Evolutionary conservation across 371 early-diverging fungal genomes (phyloP).

Genomic region (Mucor racemosus): DNA sequence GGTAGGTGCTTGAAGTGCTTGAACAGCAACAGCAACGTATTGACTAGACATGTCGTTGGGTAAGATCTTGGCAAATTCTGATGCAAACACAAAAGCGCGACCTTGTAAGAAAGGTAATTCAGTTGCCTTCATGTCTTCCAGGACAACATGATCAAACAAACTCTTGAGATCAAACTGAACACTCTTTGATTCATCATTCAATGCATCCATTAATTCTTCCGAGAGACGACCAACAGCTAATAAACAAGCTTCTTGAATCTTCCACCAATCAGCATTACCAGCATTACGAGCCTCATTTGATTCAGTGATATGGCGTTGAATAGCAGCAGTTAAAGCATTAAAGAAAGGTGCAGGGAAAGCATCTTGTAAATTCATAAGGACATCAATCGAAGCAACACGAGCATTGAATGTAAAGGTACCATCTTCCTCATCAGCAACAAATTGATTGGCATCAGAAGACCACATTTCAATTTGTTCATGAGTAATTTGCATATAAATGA

Average conservation of each 20-base stretch:
- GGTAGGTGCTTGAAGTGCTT: slow-evolving; percentile 65
- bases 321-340: slow-evolving; percentile 58
- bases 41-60: slow-evolving; percentile 69
- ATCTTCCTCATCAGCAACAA: slow-evolving; percentile 89
- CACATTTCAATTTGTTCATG: slow-evolving; percentile 82
- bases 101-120: slow-evolving; percentile 86
- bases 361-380: slow-evolving; percentile 64
- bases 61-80: slow-evolving; percentile 77
- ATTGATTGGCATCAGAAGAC: slow-evolving; percentile 84
- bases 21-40: slow-evolving; percentile 75
- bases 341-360: slow-evolving; percentile 64
- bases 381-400: slow-evolving; percentile 82
- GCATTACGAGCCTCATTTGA: slow-evolving; percentile 56
- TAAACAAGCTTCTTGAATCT: slow-evolving; percentile 82
- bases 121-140: slow-evolving; percentile 64
- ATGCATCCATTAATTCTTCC: slow-evolving; percentile 60
- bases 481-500: slow-evolving; percentile 85
- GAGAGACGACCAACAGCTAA: slow-evolving; percentile 73
- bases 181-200: slow-evolving; percentile 48
- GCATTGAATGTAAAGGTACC: slow-evolving; percentile 82
- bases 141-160: slow-evolving; percentile 79
- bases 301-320: slow-evolving; percentile 59
- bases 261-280: slow-evolving; percentile 76
- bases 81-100: slow-evolving; percentile 86
- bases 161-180: slow-evolving; percentile 66